Conservation (phyloP, 176 grass and related monocot genomes). For the Tuctoria greenei region DNA sequence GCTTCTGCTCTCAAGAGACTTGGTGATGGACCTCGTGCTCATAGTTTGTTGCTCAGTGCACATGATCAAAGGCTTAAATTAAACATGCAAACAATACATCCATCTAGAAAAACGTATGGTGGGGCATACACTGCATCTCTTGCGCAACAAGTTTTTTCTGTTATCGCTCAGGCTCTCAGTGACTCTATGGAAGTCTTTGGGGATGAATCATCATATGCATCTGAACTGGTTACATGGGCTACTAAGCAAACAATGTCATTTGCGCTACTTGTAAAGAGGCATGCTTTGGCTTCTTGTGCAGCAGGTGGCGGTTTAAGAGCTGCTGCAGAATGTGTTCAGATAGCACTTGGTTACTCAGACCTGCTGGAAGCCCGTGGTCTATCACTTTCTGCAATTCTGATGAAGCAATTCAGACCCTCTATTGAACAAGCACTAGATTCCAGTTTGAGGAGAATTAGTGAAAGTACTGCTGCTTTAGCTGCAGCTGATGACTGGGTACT, state of each 20-base stretch:
- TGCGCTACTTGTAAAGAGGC: constrained; percentile 76
- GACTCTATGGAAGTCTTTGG: constrained; percentile 85
- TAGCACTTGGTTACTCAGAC: constrained; percentile 77
- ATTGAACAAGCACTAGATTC: constrained; percentile 82
- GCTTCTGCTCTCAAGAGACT: constrained; percentile 89
- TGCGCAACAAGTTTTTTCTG: constrained; percentile 84
- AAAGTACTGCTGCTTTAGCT: constrained; percentile 83
- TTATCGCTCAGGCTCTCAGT: constrained; percentile 73
- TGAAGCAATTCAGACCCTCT: constrained; percentile 81
- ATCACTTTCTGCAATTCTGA: constrained; percentile 77
- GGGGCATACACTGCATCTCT: constrained; percentile 76
- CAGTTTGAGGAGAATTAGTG: constrained; percentile 91
- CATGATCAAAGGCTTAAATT: constrained; percentile 85
- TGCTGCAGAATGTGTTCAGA: constrained; percentile 77
- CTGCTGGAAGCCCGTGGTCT: constrained; percentile 76
- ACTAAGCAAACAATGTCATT: constrained; percentile 63
- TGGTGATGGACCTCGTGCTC: constrained; percentile 84
- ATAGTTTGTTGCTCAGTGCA: constrained; percentile 76
- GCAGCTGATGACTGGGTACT: constrained; percentile 91
- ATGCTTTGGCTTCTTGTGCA: constrained; percentile 80
- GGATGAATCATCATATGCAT: constrained; percentile 70
- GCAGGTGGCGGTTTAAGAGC: constrained; percentile 78
- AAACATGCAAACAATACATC: constrained; percentile 79
- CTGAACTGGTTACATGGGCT: constrained; percentile 87
- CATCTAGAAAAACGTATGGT: constrained; percentile 68